Percentiles rank a stretch among this genome's conserved stretches.
phyloP scores from a whole-genome alignment of 352 stramenopile genomes.

The Phytophthora multivora region DNA sequence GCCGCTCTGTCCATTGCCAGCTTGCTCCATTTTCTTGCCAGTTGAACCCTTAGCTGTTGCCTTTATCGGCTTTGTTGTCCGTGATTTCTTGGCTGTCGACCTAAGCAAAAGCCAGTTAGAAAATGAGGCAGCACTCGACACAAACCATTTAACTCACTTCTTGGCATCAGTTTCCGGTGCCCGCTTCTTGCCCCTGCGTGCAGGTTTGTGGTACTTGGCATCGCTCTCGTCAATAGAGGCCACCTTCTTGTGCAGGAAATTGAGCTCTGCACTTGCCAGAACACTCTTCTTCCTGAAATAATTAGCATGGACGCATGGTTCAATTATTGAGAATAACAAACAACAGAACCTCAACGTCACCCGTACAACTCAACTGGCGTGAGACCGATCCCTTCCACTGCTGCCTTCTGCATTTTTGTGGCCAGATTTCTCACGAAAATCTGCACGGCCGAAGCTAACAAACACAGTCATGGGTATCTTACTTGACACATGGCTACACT shows the following conservation, averaged over 20 bases:
- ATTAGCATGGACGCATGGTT: neutral
- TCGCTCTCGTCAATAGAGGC: constrained; percentile 61
- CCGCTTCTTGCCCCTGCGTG: constrained; percentile 35
- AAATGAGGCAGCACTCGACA: neutral
- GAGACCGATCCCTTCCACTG: constrained; percentile 24
- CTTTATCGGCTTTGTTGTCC: constrained; percentile 14
- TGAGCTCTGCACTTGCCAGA: constrained; percentile 43
- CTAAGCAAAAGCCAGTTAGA: constrained; percentile 8
- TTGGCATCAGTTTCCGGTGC: constrained; percentile 10
- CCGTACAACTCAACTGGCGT: constrained; percentile 72
- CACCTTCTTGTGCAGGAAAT: constrained; percentile 64
- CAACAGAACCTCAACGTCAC: neutral
- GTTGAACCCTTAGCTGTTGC: neutral
- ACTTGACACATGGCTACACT: constrained; percentile 7
- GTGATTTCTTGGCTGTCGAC: constrained; percentile 29
- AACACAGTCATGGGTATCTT: neutral
- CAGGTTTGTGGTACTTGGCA: constrained; percentile 59
- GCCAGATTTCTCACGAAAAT: constrained; percentile 67
- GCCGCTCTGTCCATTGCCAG: constrained; percentile 1
- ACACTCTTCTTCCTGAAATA: constrained; percentile 58
- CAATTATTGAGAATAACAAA: constrained; percentile 1
- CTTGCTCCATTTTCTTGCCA: constrained; percentile 4
- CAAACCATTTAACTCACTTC: constrained; percentile 24
- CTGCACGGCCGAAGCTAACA: constrained; percentile 58
- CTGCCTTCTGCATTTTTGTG: constrained; percentile 42